Evolutionary conservation across 1,284 basidiomycete genomes (phyloP).

Genomic region (Cryptococcus hybrid): DNA sequence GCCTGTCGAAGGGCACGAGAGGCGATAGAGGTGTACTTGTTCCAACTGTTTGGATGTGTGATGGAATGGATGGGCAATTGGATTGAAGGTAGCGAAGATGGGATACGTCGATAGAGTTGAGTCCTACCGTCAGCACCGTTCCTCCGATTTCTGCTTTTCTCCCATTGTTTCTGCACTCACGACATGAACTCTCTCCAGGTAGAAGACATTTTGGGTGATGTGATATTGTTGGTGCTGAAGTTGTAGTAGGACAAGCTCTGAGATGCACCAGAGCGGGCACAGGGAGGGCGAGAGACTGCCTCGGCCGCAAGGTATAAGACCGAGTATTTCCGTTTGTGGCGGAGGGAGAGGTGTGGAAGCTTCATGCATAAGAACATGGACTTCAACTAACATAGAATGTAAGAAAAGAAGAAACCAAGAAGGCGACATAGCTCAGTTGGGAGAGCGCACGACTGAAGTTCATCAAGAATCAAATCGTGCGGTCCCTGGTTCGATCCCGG

Average conservation of each 20-base stretch:
- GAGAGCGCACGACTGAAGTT: slow-evolving; percentile 25
- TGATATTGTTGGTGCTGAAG: not conserved
- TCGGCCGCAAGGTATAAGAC: not conserved
- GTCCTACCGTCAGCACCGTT: not conserved
- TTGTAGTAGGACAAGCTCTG: not conserved
- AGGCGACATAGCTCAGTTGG: slow-evolving; percentile 24
- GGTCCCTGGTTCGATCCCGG: slow-evolving; percentile 21
- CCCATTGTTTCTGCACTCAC: slow-evolving; percentile 22
- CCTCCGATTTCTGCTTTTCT: not conserved
- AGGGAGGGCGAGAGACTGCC: not conserved
- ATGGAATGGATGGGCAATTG: not conserved
- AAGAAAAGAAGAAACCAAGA: too few species aligned
- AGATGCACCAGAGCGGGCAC: not conserved
- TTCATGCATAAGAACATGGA: too few species aligned
- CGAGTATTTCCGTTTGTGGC: not conserved
- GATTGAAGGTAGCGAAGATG: not conserved
- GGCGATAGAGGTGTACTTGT: slow-evolving; percentile 88
- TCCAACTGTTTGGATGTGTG: slow-evolving; percentile 62
- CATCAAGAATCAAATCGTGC: not conserved
- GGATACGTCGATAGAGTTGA: not conserved
- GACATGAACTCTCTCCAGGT: slow-evolving; percentile 46
- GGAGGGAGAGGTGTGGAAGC: not conserved
- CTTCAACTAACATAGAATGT: too few species aligned
- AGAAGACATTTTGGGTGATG: slow-evolving; percentile 38
- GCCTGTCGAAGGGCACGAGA: slow-evolving; percentile 81